Percentiles rank a stretch among this genome's conserved stretches.
Conservation (phyloP, 1,284 basidiomycete species). For the Amylostereum areolatum region DNA sequence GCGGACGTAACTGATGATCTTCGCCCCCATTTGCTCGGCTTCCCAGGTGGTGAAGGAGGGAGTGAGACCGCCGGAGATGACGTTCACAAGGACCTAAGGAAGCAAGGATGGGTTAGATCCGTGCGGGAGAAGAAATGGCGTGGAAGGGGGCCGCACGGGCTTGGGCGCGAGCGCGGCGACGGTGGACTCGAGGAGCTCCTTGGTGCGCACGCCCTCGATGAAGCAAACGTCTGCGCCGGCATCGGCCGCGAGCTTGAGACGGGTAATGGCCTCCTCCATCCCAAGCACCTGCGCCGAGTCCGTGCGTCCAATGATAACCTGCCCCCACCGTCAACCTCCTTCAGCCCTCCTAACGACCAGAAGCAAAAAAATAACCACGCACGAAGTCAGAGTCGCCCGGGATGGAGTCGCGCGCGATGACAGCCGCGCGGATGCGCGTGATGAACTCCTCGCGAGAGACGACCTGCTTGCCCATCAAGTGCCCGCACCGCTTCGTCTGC, state of each 20-base stretch:
- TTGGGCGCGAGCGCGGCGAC: constrained; percentile 64
- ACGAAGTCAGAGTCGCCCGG: constrained; percentile 70
- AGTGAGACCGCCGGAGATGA: constrained; percentile 71
- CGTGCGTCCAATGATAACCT: constrained; percentile 78
- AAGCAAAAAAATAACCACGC: constrained; percentile 8
- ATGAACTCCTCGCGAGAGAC: constrained; percentile 74
- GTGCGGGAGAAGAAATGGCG: neutral
- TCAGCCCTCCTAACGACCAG: constrained; percentile 25
- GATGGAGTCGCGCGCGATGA: constrained; percentile 62
- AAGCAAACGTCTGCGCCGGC: constrained; percentile 82
- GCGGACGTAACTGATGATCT: constrained; percentile 57
- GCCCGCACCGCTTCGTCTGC: constrained; percentile 78
- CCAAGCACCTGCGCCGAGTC: constrained; percentile 77
- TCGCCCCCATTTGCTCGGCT: constrained; percentile 64
- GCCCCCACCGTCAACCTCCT: neutral
- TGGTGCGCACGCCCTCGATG: constrained; percentile 73
- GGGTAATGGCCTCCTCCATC: constrained; percentile 74
- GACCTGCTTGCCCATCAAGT: constrained; percentile 75
- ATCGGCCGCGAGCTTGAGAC: constrained; percentile 66
- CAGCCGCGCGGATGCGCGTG: constrained; percentile 72
- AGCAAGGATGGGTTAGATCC: neutral
- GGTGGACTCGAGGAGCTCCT: constrained; percentile 58
- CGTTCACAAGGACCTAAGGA: constrained; percentile 61
- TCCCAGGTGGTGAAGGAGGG: constrained; percentile 66
- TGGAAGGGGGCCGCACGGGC: constrained; percentile 35